These are phyloP conservation scores for Discostella stelligera DNA, from an alignment of 352 stramenopile genomes.

Conservation along the genomic window DNA sequence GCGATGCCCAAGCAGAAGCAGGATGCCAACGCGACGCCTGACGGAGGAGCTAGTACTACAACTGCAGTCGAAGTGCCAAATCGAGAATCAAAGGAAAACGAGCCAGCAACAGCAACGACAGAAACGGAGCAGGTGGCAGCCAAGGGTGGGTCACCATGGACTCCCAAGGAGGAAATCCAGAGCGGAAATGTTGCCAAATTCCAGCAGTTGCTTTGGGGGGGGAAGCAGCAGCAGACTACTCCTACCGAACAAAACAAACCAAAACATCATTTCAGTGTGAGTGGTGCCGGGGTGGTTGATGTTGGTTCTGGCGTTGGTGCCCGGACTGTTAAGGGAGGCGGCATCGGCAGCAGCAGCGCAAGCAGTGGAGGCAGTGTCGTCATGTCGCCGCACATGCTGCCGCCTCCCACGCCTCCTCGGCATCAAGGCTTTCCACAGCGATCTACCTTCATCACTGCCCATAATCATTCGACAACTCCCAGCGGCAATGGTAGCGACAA, in stretches of 20 bases:
- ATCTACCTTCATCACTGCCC: background rate
- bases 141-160: constrained; percentile 27
- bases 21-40: background rate
- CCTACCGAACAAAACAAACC: background rate
- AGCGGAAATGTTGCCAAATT: constrained; percentile 39
- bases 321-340: background rate
- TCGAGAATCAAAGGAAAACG: background rate
- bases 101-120: constrained; percentile 3
- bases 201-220: constrained; percentile 43
- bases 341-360: background rate
- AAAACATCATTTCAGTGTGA: too few relatives aligned
- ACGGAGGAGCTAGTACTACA: background rate
- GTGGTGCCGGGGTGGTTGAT: too few relatives aligned
- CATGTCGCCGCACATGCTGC: background rate
- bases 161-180: constrained; percentile 40
- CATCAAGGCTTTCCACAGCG: background rate
- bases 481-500: background rate
- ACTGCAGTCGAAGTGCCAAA: background rate
- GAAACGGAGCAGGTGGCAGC: constrained; percentile 1
- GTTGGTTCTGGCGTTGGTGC: background rate
- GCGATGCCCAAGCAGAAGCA: background rate
- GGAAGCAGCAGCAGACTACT: background rate
- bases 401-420: constrained; percentile 11
- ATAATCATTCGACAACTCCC: background rate
- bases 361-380: background rate